Base-by-base conservation (phyloP, 176 grass and related monocot genomes). In the Dactylis glomerata region DNA sequence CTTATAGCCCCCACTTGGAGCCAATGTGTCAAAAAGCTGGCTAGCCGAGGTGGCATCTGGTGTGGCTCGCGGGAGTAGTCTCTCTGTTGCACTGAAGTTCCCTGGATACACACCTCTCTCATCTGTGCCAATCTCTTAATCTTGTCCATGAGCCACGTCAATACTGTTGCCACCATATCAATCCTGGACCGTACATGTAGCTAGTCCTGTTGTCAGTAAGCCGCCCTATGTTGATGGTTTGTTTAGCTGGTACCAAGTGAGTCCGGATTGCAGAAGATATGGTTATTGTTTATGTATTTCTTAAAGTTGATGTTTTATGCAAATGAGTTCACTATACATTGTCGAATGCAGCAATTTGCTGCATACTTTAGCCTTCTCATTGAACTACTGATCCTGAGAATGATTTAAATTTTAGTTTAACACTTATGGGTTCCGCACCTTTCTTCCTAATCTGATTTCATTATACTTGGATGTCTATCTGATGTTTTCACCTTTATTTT, bases 221-320 rank as follows among this genome's bases (percentile, higher is more conserved):
- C 57, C 1, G 26, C 24, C 22, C 17, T 79, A 20, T 22, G 38
- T 44, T 10, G 77, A 77, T 62, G 10, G 16, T 63, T 79, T 79
- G 37, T 62, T 45, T 79, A 13, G 16, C 1, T 27, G 34, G 23
- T 77, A 36, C 32, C 34, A 77, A 57, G 55, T 59, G 76, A 41
- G 28, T 61, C 24, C 16, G 5, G 15, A 42, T 61, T 41, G 76
- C 36, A 41, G 8, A 59, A 11, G 52, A 28, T 78, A 28, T 41
- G 55, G 14, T 63, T 37, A 31, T 79, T 64, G 40, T 14, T 41
- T 22, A 64, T 32, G 40, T 62, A 64, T 79, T 79, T 44, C 57
- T 47, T 79, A 77, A 41, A 63, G 58, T 57, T 46, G 41, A 10
- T 79, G 56, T 63, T 62, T 30, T 79, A 20, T 79, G 38, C 76